A percentile compares a stretch with the other conserved stretches of the same genome.
phyloP scores from a whole-genome alignment of 345 rosid genomes.

The Eutrema yunnanense region DNA sequence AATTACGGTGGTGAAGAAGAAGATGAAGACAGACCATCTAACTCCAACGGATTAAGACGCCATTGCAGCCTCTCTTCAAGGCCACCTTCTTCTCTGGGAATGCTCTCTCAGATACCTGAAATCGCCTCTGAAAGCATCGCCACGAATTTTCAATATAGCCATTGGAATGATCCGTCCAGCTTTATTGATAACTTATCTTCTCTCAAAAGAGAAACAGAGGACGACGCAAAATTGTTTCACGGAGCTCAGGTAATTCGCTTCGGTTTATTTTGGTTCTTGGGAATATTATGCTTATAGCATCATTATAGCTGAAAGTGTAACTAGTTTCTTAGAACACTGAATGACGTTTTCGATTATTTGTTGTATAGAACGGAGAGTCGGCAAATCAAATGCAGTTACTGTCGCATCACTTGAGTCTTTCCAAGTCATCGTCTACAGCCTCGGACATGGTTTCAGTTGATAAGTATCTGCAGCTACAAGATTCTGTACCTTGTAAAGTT shows the following conservation, averaged over 20 bases:
- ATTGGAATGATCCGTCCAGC: slow-evolving; percentile 58
- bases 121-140: slow-evolving; percentile 33
- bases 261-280: slow-evolving; percentile 5
- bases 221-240: slow-evolving; percentile 32
- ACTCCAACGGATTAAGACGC: slow-evolving; percentile 41
- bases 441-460: slow-evolving; percentile 60
- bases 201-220: slow-evolving; percentile 45
- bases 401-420: slow-evolving; percentile 73
- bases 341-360: not conserved
- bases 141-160: slow-evolving; percentile 37
- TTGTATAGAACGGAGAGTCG: slow-evolving; percentile 36
- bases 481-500: slow-evolving; percentile 87
- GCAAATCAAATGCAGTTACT: slow-evolving; percentile 39
- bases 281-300: not conserved
- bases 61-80: slow-evolving; percentile 57
- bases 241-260: slow-evolving; percentile 43
- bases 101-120: slow-evolving; percentile 72
- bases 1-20: slow-evolving; percentile 42
- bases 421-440: slow-evolving; percentile 36
- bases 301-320: too few relatives aligned
- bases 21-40: slow-evolving; percentile 44
- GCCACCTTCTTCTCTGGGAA: slow-evolving; percentile 54
- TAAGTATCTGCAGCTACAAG: slow-evolving; percentile 67
- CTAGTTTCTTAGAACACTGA: not conserved
- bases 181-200: slow-evolving; percentile 39